These are phyloP conservation scores for Chrysopogon serrulatus DNA, from an alignment of 176 grass and related monocot species.

Conservation along the genomic window DNA sequence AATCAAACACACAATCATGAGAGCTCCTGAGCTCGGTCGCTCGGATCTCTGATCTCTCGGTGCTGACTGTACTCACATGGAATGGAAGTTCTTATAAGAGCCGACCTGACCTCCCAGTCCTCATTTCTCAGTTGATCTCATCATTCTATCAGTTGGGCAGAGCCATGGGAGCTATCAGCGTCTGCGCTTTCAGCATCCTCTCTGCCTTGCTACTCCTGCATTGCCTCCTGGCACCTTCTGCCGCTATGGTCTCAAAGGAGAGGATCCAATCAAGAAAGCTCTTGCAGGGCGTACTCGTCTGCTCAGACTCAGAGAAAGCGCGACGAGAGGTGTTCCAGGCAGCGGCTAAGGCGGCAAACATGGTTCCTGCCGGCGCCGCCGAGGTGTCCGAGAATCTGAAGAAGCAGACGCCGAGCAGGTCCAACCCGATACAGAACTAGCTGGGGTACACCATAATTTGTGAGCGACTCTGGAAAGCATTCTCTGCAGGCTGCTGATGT, in stretches of 20 bases:
- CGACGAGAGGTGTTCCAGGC: background rate
- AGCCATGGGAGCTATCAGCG: constrained; percentile 24
- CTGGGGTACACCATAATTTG: too few species aligned
- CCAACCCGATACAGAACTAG: constrained; percentile 55
- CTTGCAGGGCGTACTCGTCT: background rate
- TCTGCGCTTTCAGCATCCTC: constrained; percentile 9
- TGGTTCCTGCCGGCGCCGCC: background rate
- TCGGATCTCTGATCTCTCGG: constrained; percentile 2
- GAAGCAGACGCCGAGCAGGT: constrained; percentile 39
- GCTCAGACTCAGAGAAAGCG: background rate
- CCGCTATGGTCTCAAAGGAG: background rate
- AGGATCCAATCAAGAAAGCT: constrained; percentile 22
- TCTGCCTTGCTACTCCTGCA: constrained; percentile 29
- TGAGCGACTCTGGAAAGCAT: background rate
- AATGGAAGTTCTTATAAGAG: constrained; percentile 21
- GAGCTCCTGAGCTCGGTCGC: background rate
- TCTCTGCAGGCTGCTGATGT: background rate
- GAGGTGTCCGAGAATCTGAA: constrained; percentile 19
- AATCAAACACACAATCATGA: background rate
- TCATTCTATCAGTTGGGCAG: background rate
- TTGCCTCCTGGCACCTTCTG: background rate
- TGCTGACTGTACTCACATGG: constrained; percentile 27
- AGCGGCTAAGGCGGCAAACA: background rate
- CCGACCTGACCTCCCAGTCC: background rate
- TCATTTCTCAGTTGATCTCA: background rate